Percentiles rank a stretch among this genome's conserved stretches.
phyloP scores from a whole-genome alignment of 345 rosid species.

The Adansonia digitata region DNA sequence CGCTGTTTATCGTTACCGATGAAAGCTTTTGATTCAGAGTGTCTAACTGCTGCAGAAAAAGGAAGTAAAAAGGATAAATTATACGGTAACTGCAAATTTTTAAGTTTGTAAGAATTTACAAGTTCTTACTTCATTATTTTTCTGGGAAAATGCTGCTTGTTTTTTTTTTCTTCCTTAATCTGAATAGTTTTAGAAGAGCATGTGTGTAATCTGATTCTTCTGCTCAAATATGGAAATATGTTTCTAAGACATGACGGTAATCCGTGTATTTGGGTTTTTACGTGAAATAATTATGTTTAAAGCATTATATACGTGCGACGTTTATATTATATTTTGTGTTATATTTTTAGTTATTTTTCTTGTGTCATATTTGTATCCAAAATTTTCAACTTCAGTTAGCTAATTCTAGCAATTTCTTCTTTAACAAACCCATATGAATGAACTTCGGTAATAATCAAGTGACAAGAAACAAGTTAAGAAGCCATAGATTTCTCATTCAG shows the following conservation, averaged over 20 bases:
- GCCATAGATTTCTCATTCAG: too few relatives aligned
- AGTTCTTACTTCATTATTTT: not conserved
- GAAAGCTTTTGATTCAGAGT: conserved; percentile 22
- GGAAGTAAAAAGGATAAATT: too few relatives aligned
- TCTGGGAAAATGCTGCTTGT: not conserved
- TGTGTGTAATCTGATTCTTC: not conserved
- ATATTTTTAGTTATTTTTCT: too few relatives aligned
- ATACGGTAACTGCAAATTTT: not conserved
- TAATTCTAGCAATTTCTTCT: not conserved
- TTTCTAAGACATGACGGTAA: too few relatives aligned
- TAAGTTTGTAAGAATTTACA: not conserved
- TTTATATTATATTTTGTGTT: too few relatives aligned
- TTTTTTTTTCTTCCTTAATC: not conserved
- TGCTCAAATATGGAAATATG: not conserved
- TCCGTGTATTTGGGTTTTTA: too few relatives aligned
- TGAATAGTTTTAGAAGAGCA: not conserved
- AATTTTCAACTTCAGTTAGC: too few relatives aligned
- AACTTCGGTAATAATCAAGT: not conserved
- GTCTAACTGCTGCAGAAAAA: not conserved
- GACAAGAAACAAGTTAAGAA: not conserved
- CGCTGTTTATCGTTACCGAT: conserved; percentile 13
- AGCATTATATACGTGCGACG: too few relatives aligned
- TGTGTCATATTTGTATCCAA: too few relatives aligned
- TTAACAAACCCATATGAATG: not conserved
- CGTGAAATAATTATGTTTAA: too few relatives aligned